Conservation (phyloP, 192 early-diverging fungal species). For the Rhizophagus prolifer region DNA sequence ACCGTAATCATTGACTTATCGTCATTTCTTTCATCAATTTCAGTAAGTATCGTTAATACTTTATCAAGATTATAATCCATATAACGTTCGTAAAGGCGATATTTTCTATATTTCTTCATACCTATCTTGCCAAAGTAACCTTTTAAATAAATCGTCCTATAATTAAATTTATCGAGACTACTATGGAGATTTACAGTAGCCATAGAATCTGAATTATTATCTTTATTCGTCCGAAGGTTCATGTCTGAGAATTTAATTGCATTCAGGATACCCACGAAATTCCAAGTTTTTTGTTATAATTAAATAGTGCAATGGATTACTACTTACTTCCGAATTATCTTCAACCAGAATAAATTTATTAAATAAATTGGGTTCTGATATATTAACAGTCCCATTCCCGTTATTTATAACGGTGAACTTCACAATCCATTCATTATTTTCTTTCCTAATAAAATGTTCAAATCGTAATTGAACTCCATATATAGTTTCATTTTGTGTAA, state of each 20-base stretch:
- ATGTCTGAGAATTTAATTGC: slow-evolving; percentile 33
- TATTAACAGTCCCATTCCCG: not conserved
- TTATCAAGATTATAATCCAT: slow-evolving; percentile 32
- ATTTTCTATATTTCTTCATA: not conserved
- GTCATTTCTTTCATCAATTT: slow-evolving; percentile 27
- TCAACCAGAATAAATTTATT: slow-evolving; percentile 31
- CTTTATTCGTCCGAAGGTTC: not conserved
- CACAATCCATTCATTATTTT: not conserved
- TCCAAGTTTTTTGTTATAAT: too few relatives aligned
- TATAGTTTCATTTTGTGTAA: not conserved
- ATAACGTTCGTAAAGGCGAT: slow-evolving; percentile 29
- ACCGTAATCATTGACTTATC: slow-evolving; percentile 17
- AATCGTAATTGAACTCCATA: not conserved
- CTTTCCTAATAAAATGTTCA: slow-evolving; percentile 9
- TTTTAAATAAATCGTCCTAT: slow-evolving; percentile 8
- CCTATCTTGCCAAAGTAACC: slow-evolving; percentile 1
- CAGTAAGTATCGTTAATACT: not conserved
- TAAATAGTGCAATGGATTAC: not conserved
- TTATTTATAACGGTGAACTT: slow-evolving; percentile 1
- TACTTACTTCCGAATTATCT: slow-evolving; percentile 24
- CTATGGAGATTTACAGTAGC: too few relatives aligned
- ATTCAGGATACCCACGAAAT: slow-evolving; percentile 13
- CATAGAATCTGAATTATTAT: not conserved
- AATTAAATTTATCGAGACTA: not conserved
- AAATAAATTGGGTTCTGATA: not conserved